Evolutionary conservation across 768 basidiomycete genomes (phyloP).

Genomic region (Kwoniella dendrophila): DNA sequence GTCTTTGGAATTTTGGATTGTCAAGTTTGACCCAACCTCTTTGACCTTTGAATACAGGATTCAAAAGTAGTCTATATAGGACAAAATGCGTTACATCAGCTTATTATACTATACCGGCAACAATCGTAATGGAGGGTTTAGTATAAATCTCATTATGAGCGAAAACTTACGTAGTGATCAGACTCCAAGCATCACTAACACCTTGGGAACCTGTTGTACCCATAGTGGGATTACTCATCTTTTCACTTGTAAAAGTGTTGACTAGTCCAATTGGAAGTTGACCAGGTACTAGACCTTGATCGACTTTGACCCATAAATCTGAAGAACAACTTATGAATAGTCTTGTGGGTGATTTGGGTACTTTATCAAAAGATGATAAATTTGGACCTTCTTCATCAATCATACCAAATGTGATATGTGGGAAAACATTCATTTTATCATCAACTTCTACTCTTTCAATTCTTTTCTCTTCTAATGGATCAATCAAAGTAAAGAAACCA

Average conservation of each 20-base stretch:
- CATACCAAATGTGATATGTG: conserved; percentile 35
- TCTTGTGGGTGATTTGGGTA: conserved; percentile 11
- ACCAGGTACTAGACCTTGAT: conserved; percentile 36
- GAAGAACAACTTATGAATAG: conserved; percentile 45
- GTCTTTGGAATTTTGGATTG: conserved; percentile 31
- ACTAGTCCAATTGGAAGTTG: conserved; percentile 36
- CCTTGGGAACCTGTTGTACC: conserved; percentile 20
- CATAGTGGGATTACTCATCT: conserved; percentile 37
- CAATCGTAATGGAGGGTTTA: too few relatives aligned
- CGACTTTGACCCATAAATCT: conserved; percentile 38
- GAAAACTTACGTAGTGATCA: conserved; percentile 38
- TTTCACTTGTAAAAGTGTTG: conserved; percentile 33
- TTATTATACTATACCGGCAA: too few relatives aligned
- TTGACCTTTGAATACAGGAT: conserved; percentile 47
- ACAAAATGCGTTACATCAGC: too few relatives aligned
- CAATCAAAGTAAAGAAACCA: conserved; percentile 22
- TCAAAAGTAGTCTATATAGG: conserved; percentile 33
- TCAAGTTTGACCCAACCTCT: conserved; percentile 44
- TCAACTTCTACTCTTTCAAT: conserved; percentile 30
- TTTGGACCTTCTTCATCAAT: conserved; percentile 11
- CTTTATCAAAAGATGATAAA: conserved; percentile 10
- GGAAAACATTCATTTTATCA: conserved; percentile 34
- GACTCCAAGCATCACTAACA: conserved; percentile 38
- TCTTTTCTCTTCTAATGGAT: conserved; percentile 6
- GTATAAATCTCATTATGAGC: background rate